Conservation (phyloP, 768 basidiomycete genomes). For the Mycena polygramma region DNA sequence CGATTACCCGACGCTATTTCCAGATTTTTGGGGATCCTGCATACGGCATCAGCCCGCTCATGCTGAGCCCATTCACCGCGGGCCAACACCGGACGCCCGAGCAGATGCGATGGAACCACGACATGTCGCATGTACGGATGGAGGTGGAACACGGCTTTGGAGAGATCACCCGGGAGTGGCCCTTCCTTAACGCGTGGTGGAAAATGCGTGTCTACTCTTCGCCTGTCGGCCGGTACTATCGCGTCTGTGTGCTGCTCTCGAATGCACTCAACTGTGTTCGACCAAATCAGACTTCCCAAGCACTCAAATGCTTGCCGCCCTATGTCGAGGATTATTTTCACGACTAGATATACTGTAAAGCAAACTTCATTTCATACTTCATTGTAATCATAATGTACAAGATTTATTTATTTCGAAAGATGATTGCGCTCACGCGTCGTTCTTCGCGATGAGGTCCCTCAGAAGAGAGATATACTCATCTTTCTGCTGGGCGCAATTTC, state of each 20-base stretch:
- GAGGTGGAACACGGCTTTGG: constrained; percentile 48
- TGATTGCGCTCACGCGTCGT: neutral
- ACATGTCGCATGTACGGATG: constrained; percentile 41
- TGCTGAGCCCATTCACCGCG: constrained; percentile 39
- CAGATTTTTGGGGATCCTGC: constrained; percentile 42
- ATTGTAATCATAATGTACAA: neutral
- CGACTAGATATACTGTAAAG: neutral
- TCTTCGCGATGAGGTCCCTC: neutral
- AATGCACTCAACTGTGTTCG: constrained; percentile 43
- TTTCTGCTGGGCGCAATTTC: constrained; percentile 5
- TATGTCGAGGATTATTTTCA: constrained; percentile 25
- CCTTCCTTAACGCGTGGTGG: constrained; percentile 42
- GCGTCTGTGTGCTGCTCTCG: constrained; percentile 40
- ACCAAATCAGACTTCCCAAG: constrained; percentile 42
- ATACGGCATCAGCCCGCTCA: constrained; percentile 37
- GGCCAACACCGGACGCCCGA: constrained; percentile 7
- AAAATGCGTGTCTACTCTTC: constrained; percentile 36
- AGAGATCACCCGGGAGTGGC: constrained; percentile 37
- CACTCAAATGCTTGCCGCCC: constrained; percentile 39
- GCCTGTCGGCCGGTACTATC: constrained; percentile 44
- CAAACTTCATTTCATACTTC: neutral
- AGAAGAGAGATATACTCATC: constrained; percentile 5
- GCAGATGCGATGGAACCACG: constrained; percentile 39
- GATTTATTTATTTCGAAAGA: neutral
- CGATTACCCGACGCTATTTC: constrained; percentile 9